A percentile compares a stretch with the other conserved stretches of the same genome.
Conservation (phyloP, 108 stramenopile species). For the Aurantiochytrium sp. region DNA sequence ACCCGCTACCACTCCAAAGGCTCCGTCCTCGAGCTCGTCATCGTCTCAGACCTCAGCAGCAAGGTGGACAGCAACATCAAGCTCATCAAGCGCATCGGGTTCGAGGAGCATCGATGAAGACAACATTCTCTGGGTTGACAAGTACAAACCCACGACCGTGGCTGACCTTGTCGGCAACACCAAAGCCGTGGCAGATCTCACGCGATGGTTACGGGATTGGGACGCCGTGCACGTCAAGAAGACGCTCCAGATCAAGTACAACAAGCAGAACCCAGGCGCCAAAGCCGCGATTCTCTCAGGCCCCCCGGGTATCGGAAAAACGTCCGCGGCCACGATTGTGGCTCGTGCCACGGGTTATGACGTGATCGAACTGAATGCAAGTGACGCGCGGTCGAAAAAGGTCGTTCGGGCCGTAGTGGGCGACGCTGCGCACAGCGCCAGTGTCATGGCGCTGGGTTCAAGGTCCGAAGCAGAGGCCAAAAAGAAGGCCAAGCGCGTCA, state of each 20-base stretch:
- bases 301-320: constrained; percentile 89
- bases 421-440: neutral
- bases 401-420: constrained; percentile 34
- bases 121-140: constrained; percentile 80
- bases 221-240: constrained; percentile 40
- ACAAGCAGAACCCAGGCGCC: constrained; percentile 51
- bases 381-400: constrained; percentile 83
- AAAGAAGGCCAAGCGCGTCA: constrained; percentile 49
- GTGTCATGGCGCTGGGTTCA: neutral
- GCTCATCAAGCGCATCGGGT: neutral
- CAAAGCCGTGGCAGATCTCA: constrained; percentile 57
- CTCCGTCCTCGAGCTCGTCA: neutral
- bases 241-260: neutral
- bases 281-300: constrained; percentile 89
- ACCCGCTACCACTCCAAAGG: neutral
- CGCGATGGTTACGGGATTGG: constrained; percentile 66
- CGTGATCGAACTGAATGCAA: constrained; percentile 88
- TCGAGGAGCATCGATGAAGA: neutral
- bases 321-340: constrained; percentile 80
- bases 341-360: constrained; percentile 72
- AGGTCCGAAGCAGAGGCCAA: neutral
- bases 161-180: constrained; percentile 68
- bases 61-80: neutral
- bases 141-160: constrained; percentile 63
- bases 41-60: constrained; percentile 18